Base-by-base conservation (phyloP, 768 basidiomycete genomes). In the Boletus rufocinnamomeus region DNA sequence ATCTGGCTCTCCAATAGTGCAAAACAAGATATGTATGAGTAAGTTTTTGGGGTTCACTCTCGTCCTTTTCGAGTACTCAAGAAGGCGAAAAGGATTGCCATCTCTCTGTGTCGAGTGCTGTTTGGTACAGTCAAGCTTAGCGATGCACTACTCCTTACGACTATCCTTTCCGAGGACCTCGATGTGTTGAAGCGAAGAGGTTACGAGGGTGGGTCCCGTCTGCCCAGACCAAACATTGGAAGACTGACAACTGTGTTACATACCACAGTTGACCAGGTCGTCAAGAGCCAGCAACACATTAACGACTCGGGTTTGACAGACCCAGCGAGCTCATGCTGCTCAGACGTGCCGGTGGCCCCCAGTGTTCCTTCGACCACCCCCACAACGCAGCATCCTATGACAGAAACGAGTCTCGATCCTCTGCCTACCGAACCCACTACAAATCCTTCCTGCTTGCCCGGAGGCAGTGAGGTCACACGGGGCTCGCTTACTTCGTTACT, bases 21-120 rank as follows among this genome's bases (percentile, higher is more conserved):
- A 2, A 80, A 87, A 61, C 75, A 88, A 32, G 91, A 96, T 65
- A 89, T 93, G 82, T 96, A 89, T 66, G 94, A 95, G 91, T 93
- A 67, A 76, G 34, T 51, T 35, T 43, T 23, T 23, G 58, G 47
- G 23, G 23, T 41, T 10, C 38, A 40, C 1, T n/a, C 35, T 21
- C 13, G 23, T 7, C 5, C 2, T 17, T 16, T 27, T 35, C 40
- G 1, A n/a, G 50, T 10, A 23, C 35, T 54, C 28, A 30, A 27
- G 23, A 7, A 35, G 2, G n/a, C 52, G 16, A 56, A 40, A 52
- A 94, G 93, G 93, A 70, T 97, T 6, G 88, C 95, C 0, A 85
- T 85, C 1, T 87, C 90, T 0, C 76, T 98, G 27, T 92, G 91
- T 69, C 84, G 86, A 14, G 72, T 88, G 3, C 73, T 96, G 25